Evolutionary conservation across 169 alveolate species (phyloP).

Genomic region (Plasmodium gonderi): DNA sequence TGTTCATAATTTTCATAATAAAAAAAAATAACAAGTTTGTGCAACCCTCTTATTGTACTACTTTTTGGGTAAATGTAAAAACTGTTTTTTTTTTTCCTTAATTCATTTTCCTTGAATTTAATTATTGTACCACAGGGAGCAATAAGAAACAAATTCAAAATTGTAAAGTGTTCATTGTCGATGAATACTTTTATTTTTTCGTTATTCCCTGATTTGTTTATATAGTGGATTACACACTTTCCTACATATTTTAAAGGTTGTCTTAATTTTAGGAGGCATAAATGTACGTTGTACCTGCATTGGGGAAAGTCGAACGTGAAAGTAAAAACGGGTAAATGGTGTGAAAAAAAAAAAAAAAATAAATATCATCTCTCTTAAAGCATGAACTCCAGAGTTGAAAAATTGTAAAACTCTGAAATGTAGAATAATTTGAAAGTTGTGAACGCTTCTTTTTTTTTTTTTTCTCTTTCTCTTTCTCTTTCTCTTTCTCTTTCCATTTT

Average conservation of each 20-base stretch:
- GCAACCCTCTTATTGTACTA: background rate
- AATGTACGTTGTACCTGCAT: constrained; percentile 41
- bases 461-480: background rate
- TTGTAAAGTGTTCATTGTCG: background rate
- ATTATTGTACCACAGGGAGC: background rate
- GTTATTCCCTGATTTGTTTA: background rate
- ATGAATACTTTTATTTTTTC: constrained; percentile 8
- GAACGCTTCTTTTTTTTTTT: background rate
- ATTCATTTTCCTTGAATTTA: background rate
- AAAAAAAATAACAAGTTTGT: constrained; percentile 21
- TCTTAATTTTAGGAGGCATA: background rate
- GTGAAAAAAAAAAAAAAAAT: background rate
- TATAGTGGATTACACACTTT: background rate
- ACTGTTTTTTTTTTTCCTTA: background rate
- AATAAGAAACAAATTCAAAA: background rate
- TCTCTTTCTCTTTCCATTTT: background rate
- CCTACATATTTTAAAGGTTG: constrained; percentile 41
- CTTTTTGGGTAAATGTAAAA: constrained; percentile 4
- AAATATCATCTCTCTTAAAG: no score
- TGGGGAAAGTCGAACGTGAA: background rate
- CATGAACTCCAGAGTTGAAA: no score
- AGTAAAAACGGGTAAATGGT: background rate
- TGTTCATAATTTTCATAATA: constrained; percentile 19
- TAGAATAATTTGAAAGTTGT: no score
- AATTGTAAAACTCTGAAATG: no score